Conservation (phyloP, 2,329 filamentous ascomycete genomes). For the Sclerotinia trifoliorum region DNA sequence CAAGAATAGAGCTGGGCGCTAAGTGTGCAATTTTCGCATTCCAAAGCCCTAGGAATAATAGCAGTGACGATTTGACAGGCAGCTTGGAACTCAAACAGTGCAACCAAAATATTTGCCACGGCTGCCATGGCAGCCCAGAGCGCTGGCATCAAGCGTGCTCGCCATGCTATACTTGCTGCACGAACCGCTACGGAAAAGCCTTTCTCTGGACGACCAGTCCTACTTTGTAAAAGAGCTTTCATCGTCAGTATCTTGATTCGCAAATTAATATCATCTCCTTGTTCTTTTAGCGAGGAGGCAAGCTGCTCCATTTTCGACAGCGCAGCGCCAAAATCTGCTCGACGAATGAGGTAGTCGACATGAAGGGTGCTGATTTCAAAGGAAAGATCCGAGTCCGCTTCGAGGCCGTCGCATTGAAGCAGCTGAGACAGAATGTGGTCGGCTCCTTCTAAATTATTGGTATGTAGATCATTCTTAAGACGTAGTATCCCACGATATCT, state of each 20-base stretch:
- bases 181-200: conserved; percentile 65
- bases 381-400: conserved; percentile 57
- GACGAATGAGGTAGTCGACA: conserved; percentile 57
- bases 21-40: conserved; percentile 57
- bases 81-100: conserved; percentile 58
- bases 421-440: conserved; percentile 58
- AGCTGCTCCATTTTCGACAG: conserved; percentile 54
- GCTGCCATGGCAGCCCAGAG: conserved; percentile 61
- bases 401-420: conserved; percentile 41
- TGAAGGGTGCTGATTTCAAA: conserved; percentile 59
- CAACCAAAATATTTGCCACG: conserved; percentile 57
- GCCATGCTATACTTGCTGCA: conserved; percentile 61
- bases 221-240: conserved; percentile 61
- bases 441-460: conserved; percentile 55
- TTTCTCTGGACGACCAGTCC: conserved; percentile 57
- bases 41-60: conserved; percentile 63
- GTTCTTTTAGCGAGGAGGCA: conserved; percentile 50
- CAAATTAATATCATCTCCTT: conserved; percentile 59
- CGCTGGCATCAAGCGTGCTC: conserved; percentile 55
- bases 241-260: conserved; percentile 60
- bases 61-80: conserved; percentile 56
- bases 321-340: conserved; percentile 52
- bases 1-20: conserved; percentile 58
- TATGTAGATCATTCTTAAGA: conserved; percentile 60
- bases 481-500: conserved; percentile 66